phyloP scores from a whole-genome alignment of 2,329 filamentous ascomycete genomes.

The Aspergillus oerlinghausenensis region DNA sequence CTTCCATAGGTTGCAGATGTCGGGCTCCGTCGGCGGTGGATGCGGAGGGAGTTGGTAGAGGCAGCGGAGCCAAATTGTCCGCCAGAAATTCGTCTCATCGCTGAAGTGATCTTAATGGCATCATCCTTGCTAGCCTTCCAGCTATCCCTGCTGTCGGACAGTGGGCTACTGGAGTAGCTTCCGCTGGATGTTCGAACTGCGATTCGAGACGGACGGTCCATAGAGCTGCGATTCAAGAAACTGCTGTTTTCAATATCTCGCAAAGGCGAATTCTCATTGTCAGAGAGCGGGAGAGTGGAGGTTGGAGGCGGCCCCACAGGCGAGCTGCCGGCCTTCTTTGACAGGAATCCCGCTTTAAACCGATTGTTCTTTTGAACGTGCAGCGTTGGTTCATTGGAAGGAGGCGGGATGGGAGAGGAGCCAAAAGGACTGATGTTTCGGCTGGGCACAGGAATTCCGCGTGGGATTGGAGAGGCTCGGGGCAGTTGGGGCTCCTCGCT shows the following conservation, averaged over 20 bases:
- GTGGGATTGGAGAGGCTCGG: slow-evolving; percentile 49
- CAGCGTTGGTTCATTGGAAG: slow-evolving; percentile 52
- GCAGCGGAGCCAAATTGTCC: slow-evolving; percentile 37
- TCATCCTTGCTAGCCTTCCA: slow-evolving; percentile 48
- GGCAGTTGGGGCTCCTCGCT: slow-evolving; percentile 48
- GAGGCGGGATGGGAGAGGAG: slow-evolving; percentile 55
- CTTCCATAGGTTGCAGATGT: slow-evolving; percentile 46
- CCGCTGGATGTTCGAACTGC: slow-evolving; percentile 38
- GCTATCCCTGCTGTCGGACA: slow-evolving; percentile 47
- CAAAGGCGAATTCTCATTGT: slow-evolving; percentile 53
- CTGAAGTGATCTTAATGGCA: slow-evolving; percentile 51
- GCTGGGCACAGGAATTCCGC: slow-evolving; percentile 38
- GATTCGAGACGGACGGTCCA: slow-evolving; percentile 36
- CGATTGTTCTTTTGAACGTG: slow-evolving; percentile 64
- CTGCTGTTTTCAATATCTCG: slow-evolving; percentile 49
- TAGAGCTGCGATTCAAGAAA: slow-evolving; percentile 45
- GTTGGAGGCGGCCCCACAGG: slow-evolving; percentile 57
- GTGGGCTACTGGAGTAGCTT: slow-evolving; percentile 29
- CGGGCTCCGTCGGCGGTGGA: slow-evolving; percentile 54
- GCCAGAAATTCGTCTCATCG: slow-evolving; percentile 53
- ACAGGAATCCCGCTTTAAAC: slow-evolving; percentile 85
- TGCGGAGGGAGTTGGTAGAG: slow-evolving; percentile 37
- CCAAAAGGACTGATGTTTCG: slow-evolving; percentile 39
- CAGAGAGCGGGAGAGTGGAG: slow-evolving; percentile 57
- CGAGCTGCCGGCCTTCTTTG: slow-evolving; percentile 63